phyloP scores from a whole-genome alignment of 176 grass and related monocot genomes.

The Saccharum spontaneum region DNA sequence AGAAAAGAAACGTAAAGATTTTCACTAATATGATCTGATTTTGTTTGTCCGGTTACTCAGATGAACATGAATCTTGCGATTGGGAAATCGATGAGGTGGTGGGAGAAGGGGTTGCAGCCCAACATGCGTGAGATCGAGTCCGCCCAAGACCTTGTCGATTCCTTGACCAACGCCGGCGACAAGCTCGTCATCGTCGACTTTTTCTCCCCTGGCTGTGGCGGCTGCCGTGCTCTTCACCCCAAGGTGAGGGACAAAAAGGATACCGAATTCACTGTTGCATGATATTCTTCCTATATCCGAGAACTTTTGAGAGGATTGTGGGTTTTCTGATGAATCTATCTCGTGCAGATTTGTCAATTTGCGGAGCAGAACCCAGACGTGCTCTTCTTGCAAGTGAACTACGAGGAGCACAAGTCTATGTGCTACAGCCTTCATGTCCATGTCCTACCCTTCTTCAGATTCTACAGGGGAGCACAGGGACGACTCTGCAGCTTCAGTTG shows the following conservation, averaged over 20 bases:
- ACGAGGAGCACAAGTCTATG: constrained; percentile 93
- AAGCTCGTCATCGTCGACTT: constrained; percentile 83
- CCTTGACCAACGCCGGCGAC: constrained; percentile 66
- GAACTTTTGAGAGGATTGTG: background rate
- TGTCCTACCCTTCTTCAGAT: constrained; percentile 96
- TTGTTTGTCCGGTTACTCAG: constrained; percentile 23
- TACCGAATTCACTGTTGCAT: background rate
- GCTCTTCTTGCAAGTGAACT: constrained; percentile 85
- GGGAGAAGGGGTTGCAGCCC: constrained; percentile 76
- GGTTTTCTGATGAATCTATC: background rate
- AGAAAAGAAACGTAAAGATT: background rate
- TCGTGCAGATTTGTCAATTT: constrained; percentile 76
- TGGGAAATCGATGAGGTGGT: constrained; percentile 74
- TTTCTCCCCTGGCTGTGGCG: constrained; percentile 90
- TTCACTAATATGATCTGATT: constrained; percentile 4
- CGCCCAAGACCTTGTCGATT: constrained; percentile 72
- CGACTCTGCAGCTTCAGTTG: constrained; percentile 93
- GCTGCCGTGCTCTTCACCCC: constrained; percentile 88
- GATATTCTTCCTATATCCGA: background rate
- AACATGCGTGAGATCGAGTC: constrained; percentile 91
- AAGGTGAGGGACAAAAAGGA: constrained; percentile 49
- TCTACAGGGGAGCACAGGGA: constrained; percentile 87
- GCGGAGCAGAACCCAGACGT: constrained; percentile 76
- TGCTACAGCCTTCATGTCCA: constrained; percentile 90
- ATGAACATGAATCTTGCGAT: constrained; percentile 69